phyloP scores from a whole-genome alignment of 2,329 filamentous ascomycete genomes.

The Graphium sp. region DNA sequence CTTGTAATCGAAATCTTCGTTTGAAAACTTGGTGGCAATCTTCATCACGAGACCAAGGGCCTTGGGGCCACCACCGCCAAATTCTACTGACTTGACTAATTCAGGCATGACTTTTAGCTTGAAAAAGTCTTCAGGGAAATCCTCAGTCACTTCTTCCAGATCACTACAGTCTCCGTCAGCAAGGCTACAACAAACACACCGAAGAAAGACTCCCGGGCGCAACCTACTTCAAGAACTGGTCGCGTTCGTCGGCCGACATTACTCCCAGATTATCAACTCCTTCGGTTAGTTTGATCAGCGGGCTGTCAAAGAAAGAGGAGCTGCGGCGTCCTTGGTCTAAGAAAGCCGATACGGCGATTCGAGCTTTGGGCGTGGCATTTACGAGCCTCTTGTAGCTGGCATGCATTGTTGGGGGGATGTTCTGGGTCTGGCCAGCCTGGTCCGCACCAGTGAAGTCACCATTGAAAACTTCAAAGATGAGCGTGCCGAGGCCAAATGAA shows the following conservation, averaged over 20 bases:
- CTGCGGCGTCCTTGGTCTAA: conserved; percentile 72
- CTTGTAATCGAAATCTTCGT: conserved; percentile 75
- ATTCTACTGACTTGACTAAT: conserved; percentile 95
- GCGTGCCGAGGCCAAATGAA: conserved; percentile 67
- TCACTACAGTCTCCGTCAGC: conserved; percentile 31
- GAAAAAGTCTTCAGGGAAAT: conserved; percentile 96
- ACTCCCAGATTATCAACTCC: conserved; percentile 85
- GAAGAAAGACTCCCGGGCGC: conserved; percentile 8
- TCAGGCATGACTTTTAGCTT: conserved; percentile 94
- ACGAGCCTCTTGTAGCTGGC: conserved; percentile 79
- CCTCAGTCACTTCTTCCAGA: conserved; percentile 71
- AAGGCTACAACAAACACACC: background rate
- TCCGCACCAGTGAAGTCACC: conserved; percentile 61
- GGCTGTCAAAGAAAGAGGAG: conserved; percentile 83
- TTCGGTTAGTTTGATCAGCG: conserved; percentile 81
- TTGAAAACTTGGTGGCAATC: conserved; percentile 70
- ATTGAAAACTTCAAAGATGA: conserved; percentile 88
- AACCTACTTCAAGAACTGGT: conserved; percentile 59
- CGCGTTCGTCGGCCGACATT: conserved; percentile 69
- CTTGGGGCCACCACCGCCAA: conserved; percentile 86
- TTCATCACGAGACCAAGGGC: conserved; percentile 81
- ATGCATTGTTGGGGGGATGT: conserved; percentile 76
- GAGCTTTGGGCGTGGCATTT: conserved; percentile 76
- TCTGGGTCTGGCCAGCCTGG: conserved; percentile 72
- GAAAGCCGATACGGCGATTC: conserved; percentile 71